These are phyloP conservation scores for Otatea glauca DNA, from an alignment of 176 grass and related monocot genomes.

Conservation along the genomic window DNA sequence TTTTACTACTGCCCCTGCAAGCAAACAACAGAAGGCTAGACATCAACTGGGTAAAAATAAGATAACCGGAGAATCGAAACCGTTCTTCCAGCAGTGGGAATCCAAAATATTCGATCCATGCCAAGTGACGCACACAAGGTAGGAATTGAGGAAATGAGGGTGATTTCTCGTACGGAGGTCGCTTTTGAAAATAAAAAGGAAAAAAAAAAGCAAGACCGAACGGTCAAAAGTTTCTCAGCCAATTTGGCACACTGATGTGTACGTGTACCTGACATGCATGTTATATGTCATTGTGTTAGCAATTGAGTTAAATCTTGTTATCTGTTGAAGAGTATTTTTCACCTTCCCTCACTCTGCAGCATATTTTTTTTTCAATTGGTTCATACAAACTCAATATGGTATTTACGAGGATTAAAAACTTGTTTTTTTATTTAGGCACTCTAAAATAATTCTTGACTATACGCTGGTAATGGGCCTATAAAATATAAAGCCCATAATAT, in stretches of 20 bases:
- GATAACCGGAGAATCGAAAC: not conserved
- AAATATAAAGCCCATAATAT: no score
- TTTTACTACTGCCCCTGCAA: not conserved
- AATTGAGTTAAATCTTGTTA: no score
- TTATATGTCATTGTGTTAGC: no score
- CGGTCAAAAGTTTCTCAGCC: not conserved
- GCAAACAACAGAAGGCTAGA: not conserved
- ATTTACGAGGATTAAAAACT: no score
- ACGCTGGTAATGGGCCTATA: no score
- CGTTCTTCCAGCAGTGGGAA: not conserved
- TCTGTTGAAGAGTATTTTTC: no score
- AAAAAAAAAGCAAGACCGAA: not conserved
- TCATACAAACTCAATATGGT: no score
- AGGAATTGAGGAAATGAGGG: not conserved
- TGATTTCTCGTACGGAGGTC: not conserved
- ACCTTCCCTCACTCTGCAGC: no score
- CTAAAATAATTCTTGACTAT: no score
- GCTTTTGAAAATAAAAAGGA: not conserved
- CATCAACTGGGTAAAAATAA: not conserved
- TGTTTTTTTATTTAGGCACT: no score
- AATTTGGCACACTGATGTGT: not conserved
- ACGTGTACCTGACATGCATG: not conserved
- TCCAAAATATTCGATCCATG: not conserved
- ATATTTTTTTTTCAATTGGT: no score
- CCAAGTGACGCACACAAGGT: not conserved